phyloP scores from a whole-genome alignment of 1,139 yeast species.

The Zygoascus sp. region DNA sequence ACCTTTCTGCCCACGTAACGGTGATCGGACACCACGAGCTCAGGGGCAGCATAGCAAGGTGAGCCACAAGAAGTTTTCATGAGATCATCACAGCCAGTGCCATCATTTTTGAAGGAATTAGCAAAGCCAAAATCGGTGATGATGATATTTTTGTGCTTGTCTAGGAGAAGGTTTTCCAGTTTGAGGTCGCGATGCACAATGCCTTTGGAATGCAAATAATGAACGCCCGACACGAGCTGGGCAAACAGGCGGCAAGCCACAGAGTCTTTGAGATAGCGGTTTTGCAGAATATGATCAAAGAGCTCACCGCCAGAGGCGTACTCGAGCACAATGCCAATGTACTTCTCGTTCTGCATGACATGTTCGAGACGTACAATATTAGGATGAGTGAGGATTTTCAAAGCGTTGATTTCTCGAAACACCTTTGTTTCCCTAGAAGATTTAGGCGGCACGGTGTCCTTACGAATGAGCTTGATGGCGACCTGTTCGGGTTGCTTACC shows the following conservation, averaged over 20 bases:
- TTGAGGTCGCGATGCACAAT: slow-evolving; percentile 78
- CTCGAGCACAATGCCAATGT: slow-evolving; percentile 92
- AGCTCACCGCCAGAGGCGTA: slow-evolving; percentile 98
- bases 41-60: slow-evolving; percentile 98
- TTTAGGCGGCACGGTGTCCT: slow-evolving; percentile 79
- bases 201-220: slow-evolving; percentile 81
- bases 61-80: slow-evolving; percentile 98
- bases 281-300: slow-evolving; percentile 85
- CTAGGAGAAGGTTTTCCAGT: slow-evolving; percentile 63
- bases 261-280: slow-evolving; percentile 79
- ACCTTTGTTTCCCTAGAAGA: slow-evolving; percentile 84
- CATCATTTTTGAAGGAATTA: slow-evolving; percentile 58
- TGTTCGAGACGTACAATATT: slow-evolving; percentile 89
- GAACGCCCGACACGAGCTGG: slow-evolving; percentile 89
- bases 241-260: slow-evolving; percentile 86
- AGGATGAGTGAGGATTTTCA: slow-evolving; percentile 83
- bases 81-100: slow-evolving; percentile 46
- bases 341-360: slow-evolving; percentile 88
- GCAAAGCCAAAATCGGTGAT: slow-evolving; percentile 90
- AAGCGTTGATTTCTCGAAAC: slow-evolving; percentile 87
- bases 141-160: slow-evolving; percentile 73
- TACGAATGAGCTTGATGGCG: slow-evolving; percentile 84
- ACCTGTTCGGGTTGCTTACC: slow-evolving; percentile 66
- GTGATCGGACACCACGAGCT: slow-evolving; percentile 78
- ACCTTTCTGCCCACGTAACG: slow-evolving; percentile 94